phyloP scores from a whole-genome alignment of 352 stramenopile genomes.

The Plasmopara muralis region DNA sequence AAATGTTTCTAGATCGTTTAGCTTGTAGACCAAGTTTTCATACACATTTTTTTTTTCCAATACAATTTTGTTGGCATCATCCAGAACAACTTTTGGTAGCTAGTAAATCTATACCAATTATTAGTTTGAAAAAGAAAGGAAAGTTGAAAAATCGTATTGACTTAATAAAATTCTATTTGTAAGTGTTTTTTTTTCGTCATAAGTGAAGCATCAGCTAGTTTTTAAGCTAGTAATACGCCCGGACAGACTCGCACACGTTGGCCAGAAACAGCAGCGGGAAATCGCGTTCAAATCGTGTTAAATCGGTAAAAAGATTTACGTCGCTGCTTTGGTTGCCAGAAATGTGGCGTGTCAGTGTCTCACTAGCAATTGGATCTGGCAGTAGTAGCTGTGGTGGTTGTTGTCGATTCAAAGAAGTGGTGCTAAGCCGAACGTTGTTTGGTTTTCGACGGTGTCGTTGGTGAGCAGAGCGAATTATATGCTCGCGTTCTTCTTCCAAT shows the following conservation, averaged over 20 bases:
- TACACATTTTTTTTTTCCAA: no score
- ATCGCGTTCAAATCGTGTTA: conserved; percentile 11
- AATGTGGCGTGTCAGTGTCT: conserved; percentile 6
- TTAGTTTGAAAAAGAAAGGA: no score
- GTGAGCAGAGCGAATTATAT: conserved; percentile 26
- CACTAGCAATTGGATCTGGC: neutral
- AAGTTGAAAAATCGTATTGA: no score
- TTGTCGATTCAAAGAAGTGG: neutral
- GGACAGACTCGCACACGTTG: conserved; percentile 29
- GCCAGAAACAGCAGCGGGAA: conserved; percentile 28
- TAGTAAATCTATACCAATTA: no score
- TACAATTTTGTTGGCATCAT: no score
- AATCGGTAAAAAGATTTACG: conserved; percentile 4
- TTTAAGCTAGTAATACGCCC: conserved; percentile 8
- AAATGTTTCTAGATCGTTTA: no score
- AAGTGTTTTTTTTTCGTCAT: no score
- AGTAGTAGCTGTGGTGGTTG: neutral
- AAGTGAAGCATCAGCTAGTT: no score
- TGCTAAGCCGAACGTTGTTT: neutral
- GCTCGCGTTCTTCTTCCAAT: conserved; percentile 24
- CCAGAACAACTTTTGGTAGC: no score
- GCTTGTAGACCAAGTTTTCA: no score
- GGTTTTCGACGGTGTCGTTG: neutral
- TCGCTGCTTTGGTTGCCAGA: conserved; percentile 3
- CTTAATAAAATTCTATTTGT: no score